phyloP scores from a whole-genome alignment of 2,329 filamentous ascomycete genomes.

The Penicillium occitanis region DNA sequence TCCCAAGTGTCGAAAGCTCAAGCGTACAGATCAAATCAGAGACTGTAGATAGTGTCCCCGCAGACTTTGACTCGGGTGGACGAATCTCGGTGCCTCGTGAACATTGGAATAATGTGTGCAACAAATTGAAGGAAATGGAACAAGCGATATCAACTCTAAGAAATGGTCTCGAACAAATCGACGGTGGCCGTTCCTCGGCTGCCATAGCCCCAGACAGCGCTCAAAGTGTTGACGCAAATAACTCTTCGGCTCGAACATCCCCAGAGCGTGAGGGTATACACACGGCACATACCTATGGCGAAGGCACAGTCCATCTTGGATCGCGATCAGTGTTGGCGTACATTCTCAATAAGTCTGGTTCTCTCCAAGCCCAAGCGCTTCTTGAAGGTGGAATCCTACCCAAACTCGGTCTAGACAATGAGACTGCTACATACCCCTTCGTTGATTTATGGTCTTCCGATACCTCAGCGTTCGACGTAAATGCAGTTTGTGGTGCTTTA shows the following conservation, averaged over 20 bases:
- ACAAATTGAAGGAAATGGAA: constrained; percentile 45
- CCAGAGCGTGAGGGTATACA: constrained; percentile 58
- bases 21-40: constrained; percentile 20
- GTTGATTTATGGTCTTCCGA: constrained; percentile 65
- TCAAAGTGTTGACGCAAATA: constrained; percentile 27
- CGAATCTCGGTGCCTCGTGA: constrained; percentile 43
- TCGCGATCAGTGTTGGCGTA: constrained; percentile 63
- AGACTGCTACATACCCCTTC: constrained; percentile 64
- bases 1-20: constrained; percentile 6
- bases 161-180: constrained; percentile 39
- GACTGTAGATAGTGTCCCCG: constrained; percentile 19
- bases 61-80: constrained; percentile 23
- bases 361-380: constrained; percentile 53
- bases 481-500: constrained; percentile 59
- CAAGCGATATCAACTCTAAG: constrained; percentile 42
- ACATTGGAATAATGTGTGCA: constrained; percentile 47
- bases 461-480: constrained; percentile 57
- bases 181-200: constrained; percentile 26
- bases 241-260: constrained; percentile 30
- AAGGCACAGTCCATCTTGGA: constrained; percentile 62
- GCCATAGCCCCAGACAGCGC: constrained; percentile 29
- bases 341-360: constrained; percentile 55
- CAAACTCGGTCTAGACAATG: constrained; percentile 63
- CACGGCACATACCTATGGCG: constrained; percentile 59
- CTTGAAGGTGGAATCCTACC: constrained; percentile 62